These are phyloP conservation scores for Penicillium coprophilum DNA, from an alignment of 495 filamentous ascomycete genomes.

Conservation along the genomic window DNA sequence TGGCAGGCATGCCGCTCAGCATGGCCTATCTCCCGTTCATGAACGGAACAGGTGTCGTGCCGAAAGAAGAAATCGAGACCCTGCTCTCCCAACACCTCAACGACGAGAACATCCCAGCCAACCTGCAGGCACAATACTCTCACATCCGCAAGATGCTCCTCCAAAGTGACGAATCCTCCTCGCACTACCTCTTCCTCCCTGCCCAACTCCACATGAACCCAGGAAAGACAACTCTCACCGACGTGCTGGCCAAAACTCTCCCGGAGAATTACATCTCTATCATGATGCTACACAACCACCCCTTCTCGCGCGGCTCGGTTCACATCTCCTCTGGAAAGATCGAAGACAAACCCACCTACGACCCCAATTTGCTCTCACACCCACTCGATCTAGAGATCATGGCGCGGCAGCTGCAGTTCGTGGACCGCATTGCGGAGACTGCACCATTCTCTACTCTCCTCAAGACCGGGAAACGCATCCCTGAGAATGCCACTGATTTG, in stretches of 20 bases:
- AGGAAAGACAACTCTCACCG: constrained; percentile 31
- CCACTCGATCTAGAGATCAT: constrained; percentile 42
- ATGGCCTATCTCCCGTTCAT: constrained; percentile 44
- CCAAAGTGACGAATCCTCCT: constrained; percentile 25
- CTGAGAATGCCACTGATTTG: constrained; percentile 12
- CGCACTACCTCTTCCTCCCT: constrained; percentile 44
- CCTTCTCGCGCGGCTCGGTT: constrained; percentile 18
- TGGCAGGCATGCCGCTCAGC: constrained; percentile 41
- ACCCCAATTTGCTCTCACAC: constrained; percentile 23
- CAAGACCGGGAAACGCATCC: constrained; percentile 15
- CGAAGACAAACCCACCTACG: constrained; percentile 15
- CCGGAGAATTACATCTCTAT: constrained; percentile 20
- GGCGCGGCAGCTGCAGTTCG: constrained; percentile 34
- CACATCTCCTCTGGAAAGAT: constrained; percentile 14
- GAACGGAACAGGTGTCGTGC: constrained; percentile 33
- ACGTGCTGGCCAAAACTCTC: constrained; percentile 19
- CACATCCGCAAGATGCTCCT: constrained; percentile 36
- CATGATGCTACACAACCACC: constrained; percentile 20
- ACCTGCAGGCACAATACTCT: constrained; percentile 20
- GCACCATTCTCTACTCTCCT: constrained; percentile 15
- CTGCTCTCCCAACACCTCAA: constrained; percentile 30
- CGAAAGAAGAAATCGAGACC: constrained; percentile 22
- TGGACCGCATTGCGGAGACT: constrained; percentile 6
- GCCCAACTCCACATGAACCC: constrained; percentile 33
- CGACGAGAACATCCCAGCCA: constrained; percentile 13